Evolutionary conservation across 139 green algal genomes (phyloP).

Genomic region (Pedinophyceae sp.): DNA sequence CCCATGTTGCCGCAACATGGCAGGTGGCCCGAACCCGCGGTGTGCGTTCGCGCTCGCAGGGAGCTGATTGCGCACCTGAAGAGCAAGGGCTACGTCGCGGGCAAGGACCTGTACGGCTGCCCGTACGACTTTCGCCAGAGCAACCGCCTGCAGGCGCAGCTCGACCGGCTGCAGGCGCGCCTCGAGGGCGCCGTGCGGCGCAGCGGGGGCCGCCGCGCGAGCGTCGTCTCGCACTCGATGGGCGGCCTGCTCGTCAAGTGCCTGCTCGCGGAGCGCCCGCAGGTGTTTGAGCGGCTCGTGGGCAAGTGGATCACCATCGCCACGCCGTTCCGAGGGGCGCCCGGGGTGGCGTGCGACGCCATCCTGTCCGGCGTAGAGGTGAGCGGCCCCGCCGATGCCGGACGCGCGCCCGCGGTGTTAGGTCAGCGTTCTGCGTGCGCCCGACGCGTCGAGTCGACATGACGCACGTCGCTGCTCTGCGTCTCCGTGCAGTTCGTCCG

Average conservation of each 20-base stretch:
- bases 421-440: not conserved
- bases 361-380: not conserved
- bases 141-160: not conserved
- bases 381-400: not conserved
- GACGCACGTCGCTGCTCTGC: not conserved
- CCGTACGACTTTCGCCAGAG: not conserved
- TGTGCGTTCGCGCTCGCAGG: no score
- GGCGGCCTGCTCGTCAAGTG: not conserved
- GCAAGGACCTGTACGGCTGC: not conserved
- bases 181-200: not conserved
- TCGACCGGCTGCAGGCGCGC: not conserved
- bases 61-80: not conserved
- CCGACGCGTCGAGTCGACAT: not conserved
- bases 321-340: not conserved
- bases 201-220: no score
- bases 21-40: no score
- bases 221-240: not conserved
- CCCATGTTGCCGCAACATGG: no score
- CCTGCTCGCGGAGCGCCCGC: not conserved
- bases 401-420: not conserved
- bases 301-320: not conserved
- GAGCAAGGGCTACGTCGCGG: not conserved
- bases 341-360: not conserved
- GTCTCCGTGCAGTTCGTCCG: not conserved
- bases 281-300: not conserved